Percentiles rank a stretch among this genome's conserved stretches.
Evolutionary conservation across 2,329 filamentous ascomycete genomes (phyloP).

Genomic region (Cordyceps cateniannulata): DNA sequence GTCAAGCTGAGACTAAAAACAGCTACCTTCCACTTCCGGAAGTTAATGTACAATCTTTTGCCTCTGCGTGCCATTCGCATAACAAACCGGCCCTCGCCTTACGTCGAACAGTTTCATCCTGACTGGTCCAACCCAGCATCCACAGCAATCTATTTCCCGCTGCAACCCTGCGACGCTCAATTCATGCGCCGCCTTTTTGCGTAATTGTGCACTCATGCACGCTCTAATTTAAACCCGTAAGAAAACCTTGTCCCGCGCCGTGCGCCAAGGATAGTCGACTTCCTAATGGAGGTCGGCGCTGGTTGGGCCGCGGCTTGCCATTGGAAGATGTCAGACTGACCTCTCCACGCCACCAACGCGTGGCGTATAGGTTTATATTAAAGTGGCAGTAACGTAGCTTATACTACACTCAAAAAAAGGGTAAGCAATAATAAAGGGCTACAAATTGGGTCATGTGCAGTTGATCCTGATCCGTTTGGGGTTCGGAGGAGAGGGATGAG

Average conservation of each 20-base stretch:
- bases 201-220: background rate
- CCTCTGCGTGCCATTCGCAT: background rate
- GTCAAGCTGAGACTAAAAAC: background rate
- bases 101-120: background rate
- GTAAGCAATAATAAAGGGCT: background rate
- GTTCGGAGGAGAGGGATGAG: background rate
- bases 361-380: constrained; percentile 8
- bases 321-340: background rate
- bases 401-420: background rate
- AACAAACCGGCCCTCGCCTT: background rate
- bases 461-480: background rate
- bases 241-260: background rate
- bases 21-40: constrained; percentile 8
- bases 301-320: background rate
- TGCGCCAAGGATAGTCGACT: background rate
- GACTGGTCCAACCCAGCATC: background rate
- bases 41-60: background rate
- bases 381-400: constrained; percentile 7
- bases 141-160: constrained; percentile 1
- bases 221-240: background rate
- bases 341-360: background rate
- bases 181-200: background rate
- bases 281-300: constrained; percentile 2
- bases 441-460: background rate
- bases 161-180: background rate